phyloP scores from a whole-genome alignment of 1,139 yeast genomes.

The Suhomyces yuchorum region DNA sequence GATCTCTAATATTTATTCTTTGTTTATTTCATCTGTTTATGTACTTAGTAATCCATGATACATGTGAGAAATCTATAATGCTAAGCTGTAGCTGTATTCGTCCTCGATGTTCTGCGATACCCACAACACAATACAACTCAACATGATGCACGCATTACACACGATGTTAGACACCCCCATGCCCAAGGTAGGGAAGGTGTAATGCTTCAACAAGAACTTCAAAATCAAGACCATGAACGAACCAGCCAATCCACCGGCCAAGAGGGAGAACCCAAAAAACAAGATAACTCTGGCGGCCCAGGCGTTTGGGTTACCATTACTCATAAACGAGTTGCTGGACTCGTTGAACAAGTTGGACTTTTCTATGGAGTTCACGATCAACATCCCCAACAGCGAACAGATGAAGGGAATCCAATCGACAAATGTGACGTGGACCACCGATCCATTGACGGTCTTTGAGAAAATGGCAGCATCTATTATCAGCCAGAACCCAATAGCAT shows the following conservation, averaged over 20 bases:
- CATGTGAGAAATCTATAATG: constrained; percentile 46
- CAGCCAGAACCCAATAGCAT: constrained; percentile 88
- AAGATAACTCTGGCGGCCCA: constrained; percentile 94
- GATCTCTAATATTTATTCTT: constrained; percentile 11
- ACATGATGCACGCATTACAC: constrained; percentile 77
- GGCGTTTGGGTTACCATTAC: constrained; percentile 58
- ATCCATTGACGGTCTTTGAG: constrained; percentile 82
- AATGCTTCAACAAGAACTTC: constrained; percentile 79
- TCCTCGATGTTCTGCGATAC: constrained; percentile 93
- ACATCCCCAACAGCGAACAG: constrained; percentile 87
- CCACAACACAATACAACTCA: constrained; percentile 89
- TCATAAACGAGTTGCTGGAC: constrained; percentile 54
- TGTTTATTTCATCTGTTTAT: constrained; percentile 12
- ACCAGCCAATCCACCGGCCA: constrained; percentile 95
- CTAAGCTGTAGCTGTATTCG: constrained; percentile 89
- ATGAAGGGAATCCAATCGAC: constrained; percentile 95
- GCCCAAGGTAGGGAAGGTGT: constrained; percentile 81
- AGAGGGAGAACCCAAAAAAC: constrained; percentile 85
- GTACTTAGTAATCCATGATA: constrained; percentile 11
- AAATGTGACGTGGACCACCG: constrained; percentile 82
- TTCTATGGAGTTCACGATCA: constrained; percentile 89
- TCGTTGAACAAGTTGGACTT: constrained; percentile 69
- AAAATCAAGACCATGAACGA: constrained; percentile 84
- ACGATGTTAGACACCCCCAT: constrained; percentile 93
- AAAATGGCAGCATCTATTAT: constrained; percentile 87